Evolutionary conservation across 345 rosid genomes (phyloP).

Genomic region (Eutrema japonicum): DNA sequence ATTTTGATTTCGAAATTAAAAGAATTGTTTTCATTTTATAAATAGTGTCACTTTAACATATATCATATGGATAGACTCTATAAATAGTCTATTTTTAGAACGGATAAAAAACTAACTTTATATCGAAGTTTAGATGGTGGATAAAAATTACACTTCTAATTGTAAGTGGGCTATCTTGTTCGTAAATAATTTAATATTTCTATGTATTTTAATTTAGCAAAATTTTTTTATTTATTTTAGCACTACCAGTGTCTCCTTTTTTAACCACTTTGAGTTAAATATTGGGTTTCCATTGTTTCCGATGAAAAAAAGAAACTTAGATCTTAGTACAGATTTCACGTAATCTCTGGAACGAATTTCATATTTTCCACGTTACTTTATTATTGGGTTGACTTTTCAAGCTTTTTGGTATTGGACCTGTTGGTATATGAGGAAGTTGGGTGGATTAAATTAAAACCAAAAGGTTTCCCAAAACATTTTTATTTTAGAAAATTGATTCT

Average conservation of each 20-base stretch:
- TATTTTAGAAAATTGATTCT: too few species aligned
- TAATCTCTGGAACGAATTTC: constrained; percentile 17
- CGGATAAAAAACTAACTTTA: too few species aligned
- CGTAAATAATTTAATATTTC: not conserved
- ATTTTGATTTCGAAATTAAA: too few species aligned
- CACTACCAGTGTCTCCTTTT: not conserved
- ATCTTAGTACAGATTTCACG: constrained; percentile 24
- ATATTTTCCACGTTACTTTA: constrained; percentile 34
- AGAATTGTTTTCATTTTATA: too few species aligned
- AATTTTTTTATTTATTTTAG: not conserved
- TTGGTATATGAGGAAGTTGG: not conserved
- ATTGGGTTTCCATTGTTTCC: not conserved
- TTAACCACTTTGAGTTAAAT: not conserved
- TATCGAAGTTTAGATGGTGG: too few species aligned
- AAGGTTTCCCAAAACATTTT: not conserved
- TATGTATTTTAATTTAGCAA: not conserved
- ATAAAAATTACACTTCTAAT: too few species aligned
- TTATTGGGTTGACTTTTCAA: constrained; percentile 31
- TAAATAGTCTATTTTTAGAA: too few species aligned
- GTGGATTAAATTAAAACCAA: not conserved
- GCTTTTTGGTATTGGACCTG: not conserved
- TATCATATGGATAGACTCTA: too few species aligned
- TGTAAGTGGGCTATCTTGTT: too few species aligned
- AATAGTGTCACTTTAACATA: too few species aligned
- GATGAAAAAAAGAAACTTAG: not conserved